Evolutionary conservation across 441 rosid species (phyloP).

Genomic region (Adansonia madagascariensis): DNA sequence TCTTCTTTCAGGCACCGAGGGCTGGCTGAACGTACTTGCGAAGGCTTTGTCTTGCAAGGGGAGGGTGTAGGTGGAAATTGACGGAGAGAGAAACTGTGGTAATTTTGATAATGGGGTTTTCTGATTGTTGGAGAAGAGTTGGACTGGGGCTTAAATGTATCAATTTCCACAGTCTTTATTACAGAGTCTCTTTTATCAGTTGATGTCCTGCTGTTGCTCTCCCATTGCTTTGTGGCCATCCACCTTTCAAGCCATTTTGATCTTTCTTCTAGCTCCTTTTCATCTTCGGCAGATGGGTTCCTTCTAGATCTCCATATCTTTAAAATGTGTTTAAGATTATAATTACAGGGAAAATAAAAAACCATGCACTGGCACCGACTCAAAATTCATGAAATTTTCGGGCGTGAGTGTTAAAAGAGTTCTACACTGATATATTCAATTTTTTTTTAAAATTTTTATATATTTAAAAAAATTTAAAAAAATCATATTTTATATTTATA

Average conservation of each 20-base stretch:
- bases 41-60: conserved; percentile 32
- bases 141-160: conserved; percentile 17
- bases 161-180: conserved; percentile 34
- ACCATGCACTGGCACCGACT: neutral
- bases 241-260: conserved; percentile 63
- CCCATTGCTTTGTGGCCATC: conserved; percentile 61
- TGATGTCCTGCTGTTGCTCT: conserved; percentile 30
- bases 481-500: no score
- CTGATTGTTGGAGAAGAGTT: conserved; percentile 18
- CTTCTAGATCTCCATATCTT: conserved; percentile 57
- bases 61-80: conserved; percentile 29
- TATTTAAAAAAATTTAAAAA: no score
- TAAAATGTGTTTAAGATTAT: neutral
- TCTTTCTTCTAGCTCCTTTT: conserved; percentile 48
- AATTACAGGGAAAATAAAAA: neutral
- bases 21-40: conserved; percentile 46
- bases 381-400: no score
- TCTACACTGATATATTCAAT: no score
- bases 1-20: conserved; percentile 33
- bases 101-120: conserved; percentile 25
- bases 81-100: conserved; percentile 27
- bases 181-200: conserved; percentile 21
- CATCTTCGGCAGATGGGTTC: conserved; percentile 48
- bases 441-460: no score
- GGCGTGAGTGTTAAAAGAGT: no score